These are phyloP conservation scores for Penicillium griseofulvum DNA, from an alignment of 2,329 filamentous ascomycete species.

Conservation along the genomic window DNA sequence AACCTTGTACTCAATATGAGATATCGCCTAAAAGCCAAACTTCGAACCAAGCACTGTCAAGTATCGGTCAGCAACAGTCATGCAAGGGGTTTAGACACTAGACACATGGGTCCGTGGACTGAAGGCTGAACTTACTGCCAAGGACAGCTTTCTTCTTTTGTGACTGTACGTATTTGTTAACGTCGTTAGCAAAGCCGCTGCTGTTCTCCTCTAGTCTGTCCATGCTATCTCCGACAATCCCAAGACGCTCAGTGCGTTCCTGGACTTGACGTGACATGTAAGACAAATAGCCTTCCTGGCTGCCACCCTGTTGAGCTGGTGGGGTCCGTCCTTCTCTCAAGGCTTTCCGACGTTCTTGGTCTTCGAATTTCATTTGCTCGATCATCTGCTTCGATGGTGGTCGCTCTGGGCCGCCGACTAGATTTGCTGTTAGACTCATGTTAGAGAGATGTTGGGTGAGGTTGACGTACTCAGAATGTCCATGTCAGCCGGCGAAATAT, in stretches of 20 bases:
- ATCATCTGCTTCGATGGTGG: constrained; percentile 87
- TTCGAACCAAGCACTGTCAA: constrained; percentile 41
- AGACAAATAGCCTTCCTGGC: constrained; percentile 67
- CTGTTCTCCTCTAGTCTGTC: constrained; percentile 78
- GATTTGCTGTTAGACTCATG: constrained; percentile 5
- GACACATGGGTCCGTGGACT: background rate
- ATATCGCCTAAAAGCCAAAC: constrained; percentile 38
- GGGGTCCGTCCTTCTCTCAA: constrained; percentile 36
- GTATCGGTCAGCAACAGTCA: constrained; percentile 18
- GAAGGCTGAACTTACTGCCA: constrained; percentile 50
- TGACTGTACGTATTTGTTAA: constrained; percentile 78
- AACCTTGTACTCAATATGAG: background rate
- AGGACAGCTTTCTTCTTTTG: constrained; percentile 85
- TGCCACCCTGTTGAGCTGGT: constrained; percentile 30
- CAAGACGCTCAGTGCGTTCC: constrained; percentile 84
- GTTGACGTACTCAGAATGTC: constrained; percentile 66
- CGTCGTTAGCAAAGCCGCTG: constrained; percentile 80
- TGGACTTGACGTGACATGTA: constrained; percentile 86
- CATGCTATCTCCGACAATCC: constrained; percentile 79
- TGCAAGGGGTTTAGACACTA: constrained; percentile 16
- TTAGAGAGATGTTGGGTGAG: no score
- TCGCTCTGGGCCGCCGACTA: constrained; percentile 78
- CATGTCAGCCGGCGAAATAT: constrained; percentile 81
- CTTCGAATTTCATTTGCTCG: constrained; percentile 72
- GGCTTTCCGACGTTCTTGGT: constrained; percentile 53